These are phyloP conservation scores for Nasturtium officinale DNA, from an alignment of 345 rosid species.

Conservation along the genomic window DNA sequence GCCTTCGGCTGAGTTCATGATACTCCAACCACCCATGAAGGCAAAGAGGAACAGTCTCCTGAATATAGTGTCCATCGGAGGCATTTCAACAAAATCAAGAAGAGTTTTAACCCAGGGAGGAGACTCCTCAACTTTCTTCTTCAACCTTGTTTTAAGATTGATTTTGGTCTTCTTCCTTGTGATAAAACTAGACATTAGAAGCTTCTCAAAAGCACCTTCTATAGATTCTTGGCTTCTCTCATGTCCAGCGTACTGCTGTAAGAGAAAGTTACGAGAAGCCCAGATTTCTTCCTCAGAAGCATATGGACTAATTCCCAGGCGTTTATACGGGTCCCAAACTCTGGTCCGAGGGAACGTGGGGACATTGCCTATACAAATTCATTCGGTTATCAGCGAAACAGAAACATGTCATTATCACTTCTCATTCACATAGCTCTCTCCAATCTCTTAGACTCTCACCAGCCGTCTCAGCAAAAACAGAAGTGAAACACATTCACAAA, in stretches of 20 bases:
- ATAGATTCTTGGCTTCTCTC: slow-evolving; percentile 92
- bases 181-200: slow-evolving; percentile 77
- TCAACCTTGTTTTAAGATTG: slow-evolving; percentile 76
- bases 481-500: too few species aligned
- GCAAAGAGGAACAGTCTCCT: slow-evolving; percentile 94
- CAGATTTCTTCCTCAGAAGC: slow-evolving; percentile 97
- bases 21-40: slow-evolving; percentile 99
- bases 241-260: slow-evolving; percentile 83
- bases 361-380: slow-evolving; percentile 52
- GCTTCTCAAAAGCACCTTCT: slow-evolving; percentile 95
- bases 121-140: slow-evolving; percentile 95
- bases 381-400: background rate
- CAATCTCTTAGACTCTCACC: background rate
- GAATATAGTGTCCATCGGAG: slow-evolving; percentile 76
- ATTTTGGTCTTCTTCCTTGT: slow-evolving; percentile 83
- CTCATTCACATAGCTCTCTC: background rate
- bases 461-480: background rate
- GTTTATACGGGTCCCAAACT: slow-evolving; percentile 92
- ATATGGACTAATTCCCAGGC: slow-evolving; percentile 72
- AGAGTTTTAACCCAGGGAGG: slow-evolving; percentile 87
- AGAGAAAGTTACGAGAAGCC: slow-evolving; percentile 94
- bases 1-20: slow-evolving; percentile 93
- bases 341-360: slow-evolving; percentile 69
- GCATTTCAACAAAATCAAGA: slow-evolving; percentile 81
- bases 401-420: background rate